A percentile compares a stretch with the other conserved stretches of the same genome.
phyloP scores from a whole-genome alignment of 2,329 filamentous ascomycete genomes.

The Neonectria punicea region DNA sequence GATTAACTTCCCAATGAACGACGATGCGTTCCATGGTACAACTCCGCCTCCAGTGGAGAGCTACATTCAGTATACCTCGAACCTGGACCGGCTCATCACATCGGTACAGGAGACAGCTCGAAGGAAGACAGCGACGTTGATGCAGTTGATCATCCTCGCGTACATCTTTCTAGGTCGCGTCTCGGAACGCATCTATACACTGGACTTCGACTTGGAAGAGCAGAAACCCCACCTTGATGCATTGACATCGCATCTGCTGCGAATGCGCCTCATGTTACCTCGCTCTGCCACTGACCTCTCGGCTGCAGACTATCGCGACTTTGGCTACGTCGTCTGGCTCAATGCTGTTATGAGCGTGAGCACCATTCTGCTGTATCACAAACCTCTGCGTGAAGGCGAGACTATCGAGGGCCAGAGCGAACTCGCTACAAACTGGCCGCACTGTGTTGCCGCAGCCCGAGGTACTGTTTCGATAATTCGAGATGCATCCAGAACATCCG shows the following conservation, averaged over 20 bases:
- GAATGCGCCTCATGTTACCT: constrained; percentile 38
- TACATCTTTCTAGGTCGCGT: constrained; percentile 37
- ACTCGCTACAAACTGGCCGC: constrained; percentile 36
- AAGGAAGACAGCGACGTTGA: constrained; percentile 15
- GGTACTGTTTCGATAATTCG: constrained; percentile 29
- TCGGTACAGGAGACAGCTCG: constrained; percentile 24
- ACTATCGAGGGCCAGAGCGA: constrained; percentile 15
- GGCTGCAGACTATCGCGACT: constrained; percentile 28
- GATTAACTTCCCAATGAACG: constrained; percentile 37
- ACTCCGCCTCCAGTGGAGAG: not conserved
- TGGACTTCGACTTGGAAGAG: constrained; percentile 24
- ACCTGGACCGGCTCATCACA: constrained; percentile 32
- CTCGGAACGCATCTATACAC: constrained; percentile 30
- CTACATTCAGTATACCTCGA: constrained; percentile 16
- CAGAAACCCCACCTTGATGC: constrained; percentile 22
- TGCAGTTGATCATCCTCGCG: constrained; percentile 37
- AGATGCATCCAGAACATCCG: constrained; percentile 29
- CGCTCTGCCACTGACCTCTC: constrained; percentile 36
- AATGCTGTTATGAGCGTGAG: constrained; percentile 27
- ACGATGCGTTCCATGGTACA: constrained; percentile 30
- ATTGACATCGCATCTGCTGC: constrained; percentile 26
- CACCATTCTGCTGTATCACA: constrained; percentile 38
- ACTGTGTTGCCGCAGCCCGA: constrained; percentile 37
- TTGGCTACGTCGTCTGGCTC: constrained; percentile 36
- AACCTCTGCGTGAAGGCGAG: constrained; percentile 24